Evolutionary conservation across 768 basidiomycete genomes (phyloP), one percentile per base, ranked within the genome.

Genomic region (Calvatia gigantea): DNA sequence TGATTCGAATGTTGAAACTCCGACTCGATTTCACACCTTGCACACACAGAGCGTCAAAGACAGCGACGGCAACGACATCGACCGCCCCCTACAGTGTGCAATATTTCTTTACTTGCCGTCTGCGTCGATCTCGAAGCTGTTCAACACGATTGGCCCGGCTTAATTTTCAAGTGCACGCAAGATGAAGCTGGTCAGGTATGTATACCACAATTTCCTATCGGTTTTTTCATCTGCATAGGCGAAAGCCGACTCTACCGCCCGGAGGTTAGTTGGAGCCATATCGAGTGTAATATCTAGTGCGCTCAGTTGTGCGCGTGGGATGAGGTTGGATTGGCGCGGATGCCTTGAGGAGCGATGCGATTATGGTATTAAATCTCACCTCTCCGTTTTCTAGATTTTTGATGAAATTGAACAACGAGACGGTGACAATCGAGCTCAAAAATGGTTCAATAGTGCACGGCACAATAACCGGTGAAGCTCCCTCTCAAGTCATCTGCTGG

Each of bases 391-490:
- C n/a, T 67, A 96, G 93, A 72, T 98, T 96, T 77, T 83, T 97
- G 80, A 99, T 98, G 96, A 99, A 98, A 81, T 75, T 99, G 76
- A 96, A 97, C 82, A 98, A 98, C 70, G 96, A 99, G 81, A 95
- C 96, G 60, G 94, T 98, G 63, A 93, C 95, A 60, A 84, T 98
- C 70, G 95, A 99, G 78, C 82, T 99, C 63, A 99, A 99, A 75
- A 98, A 99, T 65, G 97, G 97, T 27, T 92, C 93, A 0, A 75
- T 94, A 49, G 87, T 99, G 14, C 90, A 96, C 65, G 96, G 96
- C 9, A 99, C 96, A 21, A 97, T 98, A 71, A 97, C 94, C 14
- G 95, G 96, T 95, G 58, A 60, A 85, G 70, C 23, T 39, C 53
- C 29, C 49, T 23, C 19, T 11, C 7, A 19, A 6, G 9, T 8